phyloP scores from a whole-genome alignment of 441 rosid genomes.

The Corymbia citriodora region DNA sequence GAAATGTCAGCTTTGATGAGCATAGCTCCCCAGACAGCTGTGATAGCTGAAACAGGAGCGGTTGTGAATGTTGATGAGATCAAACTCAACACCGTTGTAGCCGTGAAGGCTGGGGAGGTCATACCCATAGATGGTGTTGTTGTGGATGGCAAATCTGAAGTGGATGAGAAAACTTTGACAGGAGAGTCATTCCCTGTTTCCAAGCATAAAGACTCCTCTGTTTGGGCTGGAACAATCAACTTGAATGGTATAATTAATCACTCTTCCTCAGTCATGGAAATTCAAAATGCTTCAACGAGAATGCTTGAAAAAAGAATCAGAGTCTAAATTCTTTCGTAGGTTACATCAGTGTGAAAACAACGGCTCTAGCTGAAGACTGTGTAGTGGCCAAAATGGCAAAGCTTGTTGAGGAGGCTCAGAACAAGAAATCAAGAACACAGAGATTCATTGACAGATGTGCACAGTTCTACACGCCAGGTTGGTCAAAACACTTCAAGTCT shows the following conservation, averaged over 20 bases:
- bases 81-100: conserved; percentile 55
- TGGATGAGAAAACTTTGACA: conserved; percentile 81
- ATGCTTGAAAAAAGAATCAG: background rate
- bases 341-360: conserved; percentile 67
- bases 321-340: conserved; percentile 24
- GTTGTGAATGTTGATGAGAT: conserved; percentile 69
- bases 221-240: conserved; percentile 93
- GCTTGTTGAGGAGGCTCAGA: conserved; percentile 98
- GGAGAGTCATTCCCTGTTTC: conserved; percentile 89
- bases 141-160: conserved; percentile 78
- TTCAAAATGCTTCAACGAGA: background rate
- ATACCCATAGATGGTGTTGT: conserved; percentile 92
- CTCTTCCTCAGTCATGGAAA: background rate
- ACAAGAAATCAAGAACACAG: conserved; percentile 62
- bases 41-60: conserved; percentile 75
- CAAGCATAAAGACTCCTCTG: conserved; percentile 57
- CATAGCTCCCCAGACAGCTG: conserved; percentile 79
- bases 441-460: conserved; percentile 69
- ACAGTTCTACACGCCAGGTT: conserved; percentile 82
- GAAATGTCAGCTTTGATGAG: conserved; percentile 82
- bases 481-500: background rate
- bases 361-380: conserved; percentile 78
- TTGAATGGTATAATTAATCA: conserved; percentile 44
- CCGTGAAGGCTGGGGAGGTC: conserved; percentile 81
- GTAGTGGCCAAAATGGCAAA: conserved; percentile 82